These are phyloP conservation scores for Hypoxylon sp. DNA, from an alignment of 2,329 filamentous ascomycete genomes.

Conservation along the genomic window DNA sequence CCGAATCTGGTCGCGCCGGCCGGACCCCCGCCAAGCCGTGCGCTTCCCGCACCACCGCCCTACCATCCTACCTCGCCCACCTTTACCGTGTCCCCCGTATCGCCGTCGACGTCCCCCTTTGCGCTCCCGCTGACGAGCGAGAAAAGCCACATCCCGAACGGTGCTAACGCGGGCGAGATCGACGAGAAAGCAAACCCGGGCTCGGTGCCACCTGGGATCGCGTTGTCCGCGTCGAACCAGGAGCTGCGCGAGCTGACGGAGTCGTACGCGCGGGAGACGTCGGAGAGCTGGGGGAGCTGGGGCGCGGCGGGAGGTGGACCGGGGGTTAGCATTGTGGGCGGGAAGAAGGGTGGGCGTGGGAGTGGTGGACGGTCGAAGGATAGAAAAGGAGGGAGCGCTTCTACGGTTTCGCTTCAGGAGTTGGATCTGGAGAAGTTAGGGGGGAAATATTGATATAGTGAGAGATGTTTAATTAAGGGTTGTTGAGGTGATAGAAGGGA, in stretches of 20 bases:
- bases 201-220: background rate
- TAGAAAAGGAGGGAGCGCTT: constrained; percentile 20
- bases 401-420: constrained; percentile 31
- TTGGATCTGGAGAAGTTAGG: constrained; percentile 42
- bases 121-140: constrained; percentile 1
- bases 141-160: background rate
- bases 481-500: background rate
- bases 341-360: constrained; percentile 27
- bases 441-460: constrained; percentile 34
- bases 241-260: constrained; percentile 47
- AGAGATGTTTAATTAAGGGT: background rate
- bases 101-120: constrained; percentile 19
- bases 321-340: constrained; percentile 25
- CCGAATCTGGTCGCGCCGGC: constrained; percentile 47
- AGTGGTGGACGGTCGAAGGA: constrained; percentile 15
- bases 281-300: constrained; percentile 50
- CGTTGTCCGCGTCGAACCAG: constrained; percentile 35
- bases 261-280: constrained; percentile 43
- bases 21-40: constrained; percentile 57
- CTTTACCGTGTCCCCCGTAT: constrained; percentile 34
- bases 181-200: background rate
- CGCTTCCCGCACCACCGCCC: constrained; percentile 49
- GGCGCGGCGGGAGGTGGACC: constrained; percentile 38
- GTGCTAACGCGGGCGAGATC: background rate
- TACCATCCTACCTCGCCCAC: constrained; percentile 40